A percentile compares a stretch with the other conserved stretches of the same genome.
These are phyloP conservation scores for Verticillium tricorpus DNA, from an alignment of 2,329 filamentous ascomycete species.

Conservation along the genomic window DNA sequence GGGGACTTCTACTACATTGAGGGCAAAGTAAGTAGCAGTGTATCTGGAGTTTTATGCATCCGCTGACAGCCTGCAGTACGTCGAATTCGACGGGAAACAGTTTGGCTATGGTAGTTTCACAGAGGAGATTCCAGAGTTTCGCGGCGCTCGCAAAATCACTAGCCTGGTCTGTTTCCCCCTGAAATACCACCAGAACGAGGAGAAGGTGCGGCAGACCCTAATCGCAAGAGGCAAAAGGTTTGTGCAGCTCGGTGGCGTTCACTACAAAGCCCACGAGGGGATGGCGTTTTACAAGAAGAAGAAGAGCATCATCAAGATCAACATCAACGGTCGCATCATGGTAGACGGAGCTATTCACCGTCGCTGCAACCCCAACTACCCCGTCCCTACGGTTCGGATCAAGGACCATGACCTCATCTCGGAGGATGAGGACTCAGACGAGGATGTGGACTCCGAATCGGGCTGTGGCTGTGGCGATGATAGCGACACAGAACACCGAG, in stretches of 20 bases:
- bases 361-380: constrained; percentile 82
- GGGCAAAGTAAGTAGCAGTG: constrained; percentile 39
- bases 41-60: constrained; percentile 27
- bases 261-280: constrained; percentile 42
- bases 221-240: constrained; percentile 38
- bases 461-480: constrained; percentile 31
- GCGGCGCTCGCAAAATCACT: constrained; percentile 40
- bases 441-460: constrained; percentile 34
- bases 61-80: constrained; percentile 44
- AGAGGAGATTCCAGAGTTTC: constrained; percentile 33
- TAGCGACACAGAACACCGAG: constrained; percentile 5
- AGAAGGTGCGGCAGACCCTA: constrained; percentile 27
- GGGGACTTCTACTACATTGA: constrained; percentile 75
- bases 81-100: constrained; percentile 43
- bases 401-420: constrained; percentile 61
- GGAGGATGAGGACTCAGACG: constrained; percentile 42
- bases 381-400: constrained; percentile 67
- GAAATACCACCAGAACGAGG: constrained; percentile 34
- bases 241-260: constrained; percentile 38
- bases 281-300: constrained; percentile 29
- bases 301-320: constrained; percentile 17
- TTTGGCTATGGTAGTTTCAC: constrained; percentile 34
- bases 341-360: constrained; percentile 52
- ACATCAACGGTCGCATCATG: constrained; percentile 29
- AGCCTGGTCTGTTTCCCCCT: constrained; percentile 39